A percentile compares a stretch with the other conserved stretches of the same genome.
These are phyloP conservation scores for Nicotiana paniculata DNA, from an alignment of 257 asterid species.

Conservation along the genomic window DNA sequence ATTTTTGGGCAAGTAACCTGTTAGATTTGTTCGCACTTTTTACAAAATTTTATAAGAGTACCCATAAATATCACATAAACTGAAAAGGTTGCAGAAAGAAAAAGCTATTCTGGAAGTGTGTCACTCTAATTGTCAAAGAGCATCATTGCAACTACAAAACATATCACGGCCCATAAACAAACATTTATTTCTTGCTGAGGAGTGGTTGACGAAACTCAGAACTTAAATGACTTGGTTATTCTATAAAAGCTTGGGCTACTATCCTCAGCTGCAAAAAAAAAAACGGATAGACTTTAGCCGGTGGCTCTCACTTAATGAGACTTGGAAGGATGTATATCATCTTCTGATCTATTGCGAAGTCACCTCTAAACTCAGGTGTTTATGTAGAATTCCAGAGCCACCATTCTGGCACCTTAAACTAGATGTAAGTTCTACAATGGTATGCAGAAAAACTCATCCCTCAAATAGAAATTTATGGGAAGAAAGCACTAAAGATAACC, in stretches of 20 bases:
- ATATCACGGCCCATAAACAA: too few relatives aligned
- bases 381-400: background rate
- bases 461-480: background rate
- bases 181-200: too few relatives aligned
- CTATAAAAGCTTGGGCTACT: background rate
- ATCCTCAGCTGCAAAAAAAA: background rate
- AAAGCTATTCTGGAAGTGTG: background rate
- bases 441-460: background rate
- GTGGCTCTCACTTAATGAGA: background rate
- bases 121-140: background rate
- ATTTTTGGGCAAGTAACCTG: background rate
- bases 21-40: background rate
- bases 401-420: background rate
- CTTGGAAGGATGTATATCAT: background rate
- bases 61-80: background rate
- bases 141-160: background rate
- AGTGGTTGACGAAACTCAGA: too few relatives aligned
- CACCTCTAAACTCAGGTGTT: background rate
- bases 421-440: background rate
- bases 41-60: background rate
- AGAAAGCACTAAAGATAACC: background rate
- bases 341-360: background rate
- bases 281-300: background rate
- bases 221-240: background rate
- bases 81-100: background rate